Evolutionary conservation across 768 basidiomycete genomes (phyloP), one percentile per base, ranked within the genome.

Genomic region (Hydnomerulius pinastri): DNA sequence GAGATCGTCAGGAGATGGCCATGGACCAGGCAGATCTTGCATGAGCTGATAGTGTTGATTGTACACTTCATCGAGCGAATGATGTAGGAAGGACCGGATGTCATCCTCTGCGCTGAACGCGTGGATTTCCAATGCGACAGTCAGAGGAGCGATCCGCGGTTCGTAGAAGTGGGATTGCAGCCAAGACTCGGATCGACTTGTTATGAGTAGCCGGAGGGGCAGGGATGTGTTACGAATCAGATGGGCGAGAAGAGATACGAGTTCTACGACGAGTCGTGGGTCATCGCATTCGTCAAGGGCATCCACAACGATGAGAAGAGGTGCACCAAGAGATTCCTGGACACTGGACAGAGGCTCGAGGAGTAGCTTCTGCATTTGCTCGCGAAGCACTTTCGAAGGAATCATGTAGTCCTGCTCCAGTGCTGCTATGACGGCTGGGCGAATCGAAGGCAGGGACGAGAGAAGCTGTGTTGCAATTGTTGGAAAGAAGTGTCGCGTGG

Each of bases 381-480:
- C 62, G 29, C 62, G 65, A 15, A 67, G 60, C 6, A 65, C 62
- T 28, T 67, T 62, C 35, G 53, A 43, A 1, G 67, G 59, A 5
- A 69, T 51, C 36, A 63, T 62, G n/a, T 49, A 51, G 29, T 69
- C 61, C 6, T 30, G 39, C 18, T 68, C 61, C 10, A 68, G 48
- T 0, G 63, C 67, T 1, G 50, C 40, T 3, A 59, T 46, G 15
- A 68, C 41, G 2, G 63, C 58, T 6, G 56, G 54, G 6, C 61
- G 57, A 13, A 66, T 46, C 5, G 46, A 58, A 1, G 67, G 64
- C 1, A 66, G 20, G 6, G 46, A 48, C 10, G 38, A 30, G 8
- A 64, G 55, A 1, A 73, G 51, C 30, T 73, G 72, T 4, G 59
- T 65, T 1, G 64, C 66, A 24, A 73, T 45, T 0, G 72, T 70